Evolutionary conservation across 2,329 filamentous ascomycete species (phyloP), one percentile per base, ranked within the genome.

Genomic region (Colletotrichum caudatum): DNA sequence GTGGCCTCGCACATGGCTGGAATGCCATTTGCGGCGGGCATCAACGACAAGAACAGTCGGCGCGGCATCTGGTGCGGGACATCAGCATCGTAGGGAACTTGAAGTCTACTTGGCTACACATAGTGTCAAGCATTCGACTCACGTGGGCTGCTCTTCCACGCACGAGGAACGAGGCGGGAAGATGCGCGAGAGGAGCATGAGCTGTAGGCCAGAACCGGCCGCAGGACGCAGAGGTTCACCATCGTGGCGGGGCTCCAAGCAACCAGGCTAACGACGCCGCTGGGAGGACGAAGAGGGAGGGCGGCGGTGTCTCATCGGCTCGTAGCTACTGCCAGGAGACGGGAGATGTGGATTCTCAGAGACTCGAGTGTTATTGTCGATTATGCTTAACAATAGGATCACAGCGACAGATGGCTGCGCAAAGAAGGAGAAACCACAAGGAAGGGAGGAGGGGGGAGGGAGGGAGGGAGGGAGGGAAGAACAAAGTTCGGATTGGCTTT

Each of bases 1-100:
- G 62, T 77, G 72, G 41, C 77, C 74, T 35, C 75, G 73, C 26
- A 81, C 81, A 73, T 78, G 80, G 73, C 84, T 81, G 82, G 83
- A 85, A 73, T 82, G 79, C 64, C 79, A 79, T 51, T 78, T 78
- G 44, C 75, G 71, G 39, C 74, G 41, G 26, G 60, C 58, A 12
- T 46, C 60, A 61, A 35, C 9, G 35, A 37, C 64, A 16, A 66
- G 12, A 26, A 37, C 46, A 44, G 46, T 37, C 29, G 68, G 62
- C 16, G 66, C 53, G 18, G 35, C 58, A 50, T 66, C 69, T 73
- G 35, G 29, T 62, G 53, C 29, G 26, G 53, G 33, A 26, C 33
- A 35, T 71, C 59, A 71, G 64, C 44, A 63, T 62, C 67, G 16
- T 9, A 33, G 20, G 46, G 3, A 16, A 23, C 58, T 51, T 35